Evolutionary conservation across 192 early-diverging fungal genomes (phyloP).

Genomic region (Backusella tuberculispora): DNA sequence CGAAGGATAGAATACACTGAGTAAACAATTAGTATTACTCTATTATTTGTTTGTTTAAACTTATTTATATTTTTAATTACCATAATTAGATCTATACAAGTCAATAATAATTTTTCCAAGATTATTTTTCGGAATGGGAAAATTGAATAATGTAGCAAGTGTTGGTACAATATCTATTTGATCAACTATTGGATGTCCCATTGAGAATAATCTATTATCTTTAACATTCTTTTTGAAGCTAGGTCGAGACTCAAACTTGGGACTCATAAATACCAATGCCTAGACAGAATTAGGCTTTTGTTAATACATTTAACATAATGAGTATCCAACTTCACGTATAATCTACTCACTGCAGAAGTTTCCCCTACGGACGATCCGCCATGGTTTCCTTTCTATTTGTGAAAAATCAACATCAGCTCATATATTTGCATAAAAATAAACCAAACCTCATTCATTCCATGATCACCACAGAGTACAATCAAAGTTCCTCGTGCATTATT

Average conservation of each 20-base stretch:
- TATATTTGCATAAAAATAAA: neutral
- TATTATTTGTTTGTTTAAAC: neutral
- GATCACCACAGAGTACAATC: constrained; percentile 81
- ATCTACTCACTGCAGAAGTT: constrained; percentile 50
- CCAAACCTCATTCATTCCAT: constrained; percentile 81
- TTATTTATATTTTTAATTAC: constrained; percentile 31
- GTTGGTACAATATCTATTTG: constrained; percentile 95
- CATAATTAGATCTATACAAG: constrained; percentile 56
- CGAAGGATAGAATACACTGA: constrained; percentile 38
- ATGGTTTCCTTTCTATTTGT: constrained; percentile 57
- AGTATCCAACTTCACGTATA: too few relatives aligned
- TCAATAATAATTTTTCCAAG: constrained; percentile 86
- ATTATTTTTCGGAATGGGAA: constrained; percentile 94
- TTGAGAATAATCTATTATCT: constrained; percentile 15
- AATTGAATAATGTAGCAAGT: constrained; percentile 74
- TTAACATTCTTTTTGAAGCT: constrained; percentile 16
- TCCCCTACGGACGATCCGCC: constrained; percentile 60
- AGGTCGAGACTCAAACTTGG: constrained; percentile 39
- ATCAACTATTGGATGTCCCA: constrained; percentile 64
- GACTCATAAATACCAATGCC: constrained; percentile 56
- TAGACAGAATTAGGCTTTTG: constrained; percentile 11
- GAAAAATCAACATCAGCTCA: neutral
- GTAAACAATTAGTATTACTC: neutral
- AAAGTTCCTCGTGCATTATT: constrained; percentile 59
- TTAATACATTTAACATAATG: neutral